Conservation (phyloP, 805 yeast genomes). For the Sungouiozyma ichnusensis region DNA sequence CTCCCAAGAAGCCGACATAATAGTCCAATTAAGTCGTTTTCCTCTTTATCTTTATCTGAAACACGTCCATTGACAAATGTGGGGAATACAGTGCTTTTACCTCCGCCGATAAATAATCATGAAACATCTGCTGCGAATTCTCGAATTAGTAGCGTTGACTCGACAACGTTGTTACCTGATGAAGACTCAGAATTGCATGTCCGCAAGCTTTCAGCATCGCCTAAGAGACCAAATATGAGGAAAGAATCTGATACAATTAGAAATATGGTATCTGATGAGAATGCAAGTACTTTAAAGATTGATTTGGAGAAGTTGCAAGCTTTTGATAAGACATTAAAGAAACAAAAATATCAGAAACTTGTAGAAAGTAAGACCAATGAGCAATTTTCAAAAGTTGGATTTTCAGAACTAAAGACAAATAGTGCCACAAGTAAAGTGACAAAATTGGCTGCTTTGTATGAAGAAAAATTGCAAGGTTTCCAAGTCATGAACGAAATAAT, state of each 20-base stretch:
- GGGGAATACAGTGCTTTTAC: constrained; percentile 2
- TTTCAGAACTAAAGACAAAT: constrained; percentile 38
- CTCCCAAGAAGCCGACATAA: background rate
- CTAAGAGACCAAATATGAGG: background rate
- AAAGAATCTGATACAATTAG: constrained; percentile 4
- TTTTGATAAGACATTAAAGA: constrained; percentile 22
- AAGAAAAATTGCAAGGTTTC: constrained; percentile 41
- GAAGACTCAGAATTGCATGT: background rate
- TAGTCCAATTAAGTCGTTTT: constrained; percentile 9
- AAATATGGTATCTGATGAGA: constrained; percentile 9
- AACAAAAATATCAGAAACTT: constrained; percentile 5
- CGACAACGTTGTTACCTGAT: background rate
- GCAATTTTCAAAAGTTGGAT: constrained; percentile 26
- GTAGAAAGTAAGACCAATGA: constrained; percentile 6
- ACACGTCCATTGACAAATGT: constrained; percentile 5
- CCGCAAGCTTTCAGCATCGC: background rate
- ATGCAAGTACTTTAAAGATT: background rate
- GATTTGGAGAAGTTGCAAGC: constrained; percentile 15
- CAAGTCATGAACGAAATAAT: constrained; percentile 28
- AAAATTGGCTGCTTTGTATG: constrained; percentile 52
- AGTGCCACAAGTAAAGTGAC: constrained; percentile 55
- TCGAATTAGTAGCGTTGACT: background rate
- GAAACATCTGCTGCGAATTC: background rate
- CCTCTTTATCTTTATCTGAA: constrained; percentile 4
- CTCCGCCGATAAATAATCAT: background rate